Conservation (phyloP, 2,329 filamentous ascomycete species). For the Cryoendolithus antarcticus region DNA sequence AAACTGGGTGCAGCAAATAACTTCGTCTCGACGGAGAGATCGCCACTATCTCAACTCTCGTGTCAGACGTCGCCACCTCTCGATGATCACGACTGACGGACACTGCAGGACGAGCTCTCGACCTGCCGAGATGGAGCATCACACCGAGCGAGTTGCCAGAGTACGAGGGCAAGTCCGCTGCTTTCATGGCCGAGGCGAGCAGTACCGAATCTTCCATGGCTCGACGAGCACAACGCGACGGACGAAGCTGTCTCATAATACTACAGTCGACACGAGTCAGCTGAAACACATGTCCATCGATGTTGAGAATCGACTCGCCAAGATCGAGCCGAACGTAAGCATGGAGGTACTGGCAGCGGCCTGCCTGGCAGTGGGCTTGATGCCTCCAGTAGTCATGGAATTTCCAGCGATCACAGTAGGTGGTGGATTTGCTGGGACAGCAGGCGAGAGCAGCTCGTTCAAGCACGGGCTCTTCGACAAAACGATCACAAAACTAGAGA, state of each 20-base stretch:
- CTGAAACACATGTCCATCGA: constrained; percentile 37
- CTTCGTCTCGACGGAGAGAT: no score
- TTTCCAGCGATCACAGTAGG: constrained; percentile 59
- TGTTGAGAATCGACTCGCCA: constrained; percentile 28
- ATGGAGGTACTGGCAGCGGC: constrained; percentile 53
- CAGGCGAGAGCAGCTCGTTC: constrained; percentile 56
- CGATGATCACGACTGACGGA: no score
- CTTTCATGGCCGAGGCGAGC: constrained; percentile 40
- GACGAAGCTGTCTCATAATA: constrained; percentile 20
- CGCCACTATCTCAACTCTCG: no score
- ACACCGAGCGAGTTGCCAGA: no score
- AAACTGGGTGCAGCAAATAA: no score
- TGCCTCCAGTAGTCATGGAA: constrained; percentile 58
- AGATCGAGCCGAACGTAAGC: constrained; percentile 57
- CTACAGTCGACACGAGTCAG: constrained; percentile 33
- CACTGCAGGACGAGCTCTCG: no score
- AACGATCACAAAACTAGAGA: constrained; percentile 50
- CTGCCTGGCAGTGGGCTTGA: constrained; percentile 41
- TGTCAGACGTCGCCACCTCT: no score
- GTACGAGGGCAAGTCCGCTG: constrained; percentile 23
- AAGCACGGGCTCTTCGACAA: constrained; percentile 54
- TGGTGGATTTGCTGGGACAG: constrained; percentile 54
- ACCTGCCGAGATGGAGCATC: no score
- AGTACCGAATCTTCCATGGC: constrained; percentile 67
- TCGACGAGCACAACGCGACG: constrained; percentile 64